Evolutionary conservation across 2,329 filamentous ascomycete genomes (phyloP).

Genomic region (Diaporthe citriasiana): DNA sequence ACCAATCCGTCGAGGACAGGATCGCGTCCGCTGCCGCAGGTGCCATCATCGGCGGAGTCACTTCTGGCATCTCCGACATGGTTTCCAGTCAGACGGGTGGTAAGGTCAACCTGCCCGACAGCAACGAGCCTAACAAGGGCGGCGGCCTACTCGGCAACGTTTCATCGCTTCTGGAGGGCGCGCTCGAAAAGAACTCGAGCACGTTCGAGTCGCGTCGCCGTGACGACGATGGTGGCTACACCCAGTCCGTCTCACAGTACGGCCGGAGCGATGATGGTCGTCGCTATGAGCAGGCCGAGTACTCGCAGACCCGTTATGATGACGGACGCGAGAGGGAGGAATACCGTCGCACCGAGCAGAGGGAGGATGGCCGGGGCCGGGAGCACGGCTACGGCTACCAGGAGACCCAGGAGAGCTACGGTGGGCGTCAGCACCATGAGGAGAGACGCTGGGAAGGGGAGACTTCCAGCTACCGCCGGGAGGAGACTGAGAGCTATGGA

Average conservation of each 20-base stretch:
- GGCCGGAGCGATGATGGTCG: slow-evolving; percentile 64
- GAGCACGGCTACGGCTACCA: slow-evolving; percentile 69
- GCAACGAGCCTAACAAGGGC: slow-evolving; percentile 60
- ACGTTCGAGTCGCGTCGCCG: slow-evolving; percentile 63
- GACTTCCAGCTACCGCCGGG: slow-evolving; percentile 47
- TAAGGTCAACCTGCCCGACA: slow-evolving; percentile 52
- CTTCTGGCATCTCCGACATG: slow-evolving; percentile 64
- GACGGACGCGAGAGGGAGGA: slow-evolving; percentile 71
- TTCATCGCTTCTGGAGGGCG: slow-evolving; percentile 69
- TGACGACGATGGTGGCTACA: slow-evolving; percentile 72
- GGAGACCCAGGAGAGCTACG: slow-evolving; percentile 67
- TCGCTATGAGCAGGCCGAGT: slow-evolving; percentile 73
- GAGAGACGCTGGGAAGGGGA: slow-evolving; percentile 62
- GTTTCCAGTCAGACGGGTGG: slow-evolving; percentile 62
- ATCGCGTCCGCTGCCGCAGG: slow-evolving; percentile 69
- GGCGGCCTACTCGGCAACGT: slow-evolving; percentile 81
- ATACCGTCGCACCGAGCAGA: slow-evolving; percentile 74
- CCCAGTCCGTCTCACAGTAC: slow-evolving; percentile 72
- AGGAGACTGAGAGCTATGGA: slow-evolving; percentile 48
- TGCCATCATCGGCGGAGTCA: slow-evolving; percentile 70
- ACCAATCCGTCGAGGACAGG: slow-evolving; percentile 66
- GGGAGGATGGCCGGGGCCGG: slow-evolving; percentile 56
- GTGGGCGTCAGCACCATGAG: slow-evolving; percentile 71
- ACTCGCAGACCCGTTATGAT: slow-evolving; percentile 69
- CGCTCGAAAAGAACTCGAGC: slow-evolving; percentile 63